phyloP scores from a whole-genome alignment of 306 rosid species.

The Malus sieversii region DNA sequence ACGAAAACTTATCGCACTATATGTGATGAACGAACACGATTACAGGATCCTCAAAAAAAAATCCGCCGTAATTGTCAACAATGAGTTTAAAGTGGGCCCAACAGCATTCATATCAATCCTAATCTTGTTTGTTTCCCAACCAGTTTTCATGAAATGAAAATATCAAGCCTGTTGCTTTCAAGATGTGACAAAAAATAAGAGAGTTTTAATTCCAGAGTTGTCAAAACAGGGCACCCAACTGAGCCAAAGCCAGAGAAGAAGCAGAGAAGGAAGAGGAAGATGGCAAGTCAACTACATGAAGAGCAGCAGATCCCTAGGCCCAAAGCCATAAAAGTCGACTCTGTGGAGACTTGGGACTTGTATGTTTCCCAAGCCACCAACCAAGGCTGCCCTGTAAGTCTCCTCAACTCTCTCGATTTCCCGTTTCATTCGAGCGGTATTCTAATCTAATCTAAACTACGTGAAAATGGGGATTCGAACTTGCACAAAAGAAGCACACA shows the following conservation, averaged over 20 bases:
- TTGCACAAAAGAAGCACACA: no score
- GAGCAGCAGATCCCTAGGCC: constrained; percentile 28
- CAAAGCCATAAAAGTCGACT: constrained; percentile 52
- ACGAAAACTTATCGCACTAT: no score
- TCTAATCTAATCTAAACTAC: background rate
- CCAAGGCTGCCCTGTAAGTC: constrained; percentile 54
- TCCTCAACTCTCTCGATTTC: background rate
- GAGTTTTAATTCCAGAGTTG: background rate
- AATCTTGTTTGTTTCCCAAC: background rate
- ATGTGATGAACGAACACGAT: no score
- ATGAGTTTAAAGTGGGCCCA: background rate
- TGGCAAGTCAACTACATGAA: constrained; percentile 27
- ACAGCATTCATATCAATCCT: background rate
- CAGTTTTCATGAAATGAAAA: background rate
- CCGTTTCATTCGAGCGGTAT: no score
- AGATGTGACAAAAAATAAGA: background rate
- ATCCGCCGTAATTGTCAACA: no score
- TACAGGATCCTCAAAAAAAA: no score
- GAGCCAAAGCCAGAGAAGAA: background rate
- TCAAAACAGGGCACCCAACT: background rate
- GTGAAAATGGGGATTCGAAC: background rate
- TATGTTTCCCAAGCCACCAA: constrained; percentile 41
- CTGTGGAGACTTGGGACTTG: constrained; percentile 68
- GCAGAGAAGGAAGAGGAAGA: background rate
- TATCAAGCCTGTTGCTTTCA: background rate